Base-by-base conservation (phyloP, 2,329 filamentous ascomycete genomes). In the Beauveria asiatica region DNA sequence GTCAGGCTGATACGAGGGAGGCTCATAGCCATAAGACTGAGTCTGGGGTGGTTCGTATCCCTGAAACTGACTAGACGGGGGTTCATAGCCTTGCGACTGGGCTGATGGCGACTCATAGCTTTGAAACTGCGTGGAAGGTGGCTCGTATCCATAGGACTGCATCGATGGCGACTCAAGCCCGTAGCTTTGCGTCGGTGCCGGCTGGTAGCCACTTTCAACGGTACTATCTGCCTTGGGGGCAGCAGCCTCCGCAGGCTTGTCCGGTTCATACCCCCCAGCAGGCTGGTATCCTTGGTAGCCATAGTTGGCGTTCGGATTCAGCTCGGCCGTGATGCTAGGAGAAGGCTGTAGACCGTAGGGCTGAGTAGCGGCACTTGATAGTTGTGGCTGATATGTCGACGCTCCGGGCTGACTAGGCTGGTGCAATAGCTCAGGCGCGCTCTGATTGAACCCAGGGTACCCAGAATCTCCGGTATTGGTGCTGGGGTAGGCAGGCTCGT, bases 31-130 rank as follows among this genome's bases (percentile, higher is more conserved):
- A 54, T 82, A 81, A 10, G 84, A 80, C 67, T 87, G 80, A 67
- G 82, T 87, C 0, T 82, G 81, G 6, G 84, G 83, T 5, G 86
- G 79, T 62, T 87, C 83, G 65, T 86, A 89, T 17, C 79, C 76
- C 41, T 74, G 37, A 5, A 46, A 51, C 27, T 56, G 51, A 11
- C 11, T 63, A 23, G 60, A 54, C 23, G 58, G 44, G n/a, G 44
- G 33, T 44, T 62, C 58, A 16, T 57, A 54, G 9, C 56, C 53
- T 41, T 25, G 41, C 5, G 59, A 5, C 17, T 48, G 27, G 7
- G 21, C 19, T 10, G 37, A 39, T 39, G 53, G 59, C 10, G 53
- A 25, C 25, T 61, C 52, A 21, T 51, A 51, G 42, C 58, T n/a
- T 11, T 48, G 27, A 21, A 33, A 44, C 10, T 49, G 42, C 10